Conservation (phyloP, 2,329 filamentous ascomycete genomes). For the Lasiodiplodia gonubiensis region DNA sequence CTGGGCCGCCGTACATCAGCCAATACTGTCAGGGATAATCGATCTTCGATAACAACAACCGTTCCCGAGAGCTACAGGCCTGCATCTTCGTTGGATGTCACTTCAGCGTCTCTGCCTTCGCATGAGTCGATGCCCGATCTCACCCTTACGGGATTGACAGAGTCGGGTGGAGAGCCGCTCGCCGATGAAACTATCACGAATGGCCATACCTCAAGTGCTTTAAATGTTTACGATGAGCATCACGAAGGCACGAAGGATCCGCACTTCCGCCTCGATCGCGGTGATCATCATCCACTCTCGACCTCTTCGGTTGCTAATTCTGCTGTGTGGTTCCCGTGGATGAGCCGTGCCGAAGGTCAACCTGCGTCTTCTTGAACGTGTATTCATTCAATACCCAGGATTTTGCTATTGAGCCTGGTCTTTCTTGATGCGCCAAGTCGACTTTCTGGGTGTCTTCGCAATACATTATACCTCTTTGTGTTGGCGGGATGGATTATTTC, state of each 20-base stretch:
- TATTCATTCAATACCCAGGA: not conserved
- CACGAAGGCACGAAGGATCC: not conserved
- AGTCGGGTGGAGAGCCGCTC: not conserved
- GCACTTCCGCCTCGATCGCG: not conserved
- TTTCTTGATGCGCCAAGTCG: not conserved
- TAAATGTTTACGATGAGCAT: not conserved
- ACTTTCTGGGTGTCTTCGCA: not conserved
- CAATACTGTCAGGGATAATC: conserved; percentile 9
- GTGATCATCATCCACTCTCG: conserved; percentile 1
- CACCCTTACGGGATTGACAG: not conserved
- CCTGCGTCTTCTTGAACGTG: not conserved
- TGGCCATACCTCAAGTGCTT: not conserved
- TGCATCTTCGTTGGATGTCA: too few species aligned
- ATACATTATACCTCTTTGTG: not conserved
- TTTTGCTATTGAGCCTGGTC: not conserved
- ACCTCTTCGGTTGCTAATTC: not conserved
- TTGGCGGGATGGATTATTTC: not conserved
- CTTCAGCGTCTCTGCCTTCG: too few species aligned
- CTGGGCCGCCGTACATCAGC: conserved; percentile 2
- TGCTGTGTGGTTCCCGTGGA: conserved; percentile 19
- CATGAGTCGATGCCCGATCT: not conserved
- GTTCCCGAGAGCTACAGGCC: not conserved
- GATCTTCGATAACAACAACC: not conserved
- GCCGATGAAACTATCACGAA: not conserved
- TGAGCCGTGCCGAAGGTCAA: not conserved